Evolutionary conservation across 2,329 filamentous ascomycete genomes (phyloP).

Genomic region (Dryadomyces quercivorus): DNA sequence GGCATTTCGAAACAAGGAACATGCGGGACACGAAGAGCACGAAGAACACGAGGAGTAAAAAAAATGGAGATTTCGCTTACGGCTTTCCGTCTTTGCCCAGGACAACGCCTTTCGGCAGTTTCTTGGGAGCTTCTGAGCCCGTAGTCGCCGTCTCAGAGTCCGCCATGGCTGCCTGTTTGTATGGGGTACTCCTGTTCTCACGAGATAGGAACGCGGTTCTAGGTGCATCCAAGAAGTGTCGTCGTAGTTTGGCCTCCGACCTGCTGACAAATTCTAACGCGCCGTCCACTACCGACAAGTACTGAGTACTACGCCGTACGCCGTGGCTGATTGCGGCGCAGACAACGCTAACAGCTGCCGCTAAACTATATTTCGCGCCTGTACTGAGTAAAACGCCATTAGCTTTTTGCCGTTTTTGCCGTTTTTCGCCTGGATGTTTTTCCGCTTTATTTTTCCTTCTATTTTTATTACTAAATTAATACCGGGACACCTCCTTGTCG

Average conservation of each 20-base stretch:
- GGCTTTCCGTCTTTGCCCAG: conserved; percentile 75
- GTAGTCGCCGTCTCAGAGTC: conserved; percentile 16
- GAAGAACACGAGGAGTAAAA: conserved; percentile 11
- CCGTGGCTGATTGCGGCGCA: background rate
- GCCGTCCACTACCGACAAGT: conserved; percentile 2
- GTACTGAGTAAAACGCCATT: too few species aligned
- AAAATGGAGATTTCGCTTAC: conserved; percentile 34
- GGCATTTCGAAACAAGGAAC: background rate
- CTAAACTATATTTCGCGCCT: background rate
- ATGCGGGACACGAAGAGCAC: too few species aligned
- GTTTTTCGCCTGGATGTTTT: background rate
- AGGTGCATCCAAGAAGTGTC: conserved; percentile 14
- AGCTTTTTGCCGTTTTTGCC: background rate
- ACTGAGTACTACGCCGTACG: too few species aligned
- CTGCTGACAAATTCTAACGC: background rate
- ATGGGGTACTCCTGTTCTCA: background rate
- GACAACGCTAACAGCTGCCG: background rate
- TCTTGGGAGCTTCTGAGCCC: conserved; percentile 29
- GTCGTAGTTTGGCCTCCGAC: background rate
- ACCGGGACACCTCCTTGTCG: too few species aligned
- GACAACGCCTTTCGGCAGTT: conserved; percentile 58
- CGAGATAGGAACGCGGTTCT: background rate
- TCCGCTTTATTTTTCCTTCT: background rate
- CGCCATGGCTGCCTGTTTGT: conserved; percentile 19
- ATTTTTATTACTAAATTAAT: background rate